Conservation (phyloP, 176 grass and related monocot genomes). For the Puya raimondii region DNA sequence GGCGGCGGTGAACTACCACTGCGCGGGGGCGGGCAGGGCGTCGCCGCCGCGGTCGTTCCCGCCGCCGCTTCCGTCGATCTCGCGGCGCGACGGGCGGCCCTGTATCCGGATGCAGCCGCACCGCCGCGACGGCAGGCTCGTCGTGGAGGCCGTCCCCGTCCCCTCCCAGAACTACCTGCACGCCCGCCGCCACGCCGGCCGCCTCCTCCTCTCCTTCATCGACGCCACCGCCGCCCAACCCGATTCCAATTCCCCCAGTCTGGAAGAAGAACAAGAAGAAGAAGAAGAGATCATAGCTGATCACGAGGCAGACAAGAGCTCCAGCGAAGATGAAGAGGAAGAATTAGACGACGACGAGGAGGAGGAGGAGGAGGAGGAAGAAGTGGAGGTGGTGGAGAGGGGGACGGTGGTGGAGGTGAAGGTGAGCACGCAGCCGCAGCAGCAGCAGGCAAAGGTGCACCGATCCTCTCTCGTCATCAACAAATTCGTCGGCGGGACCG, state of each 20-base stretch:
- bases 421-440: conserved; percentile 78
- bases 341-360: conserved; percentile 26
- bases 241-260: background rate
- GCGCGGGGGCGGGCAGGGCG: conserved; percentile 24
- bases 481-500: conserved; percentile 89
- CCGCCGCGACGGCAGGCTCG: conserved; percentile 63
- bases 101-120: conserved; percentile 65
- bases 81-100: conserved; percentile 58
- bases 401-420: conserved; percentile 89
- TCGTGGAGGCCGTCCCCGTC: conserved; percentile 60
- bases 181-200: conserved; percentile 45
- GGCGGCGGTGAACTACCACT: conserved; percentile 72
- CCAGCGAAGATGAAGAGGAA: conserved; percentile 28
- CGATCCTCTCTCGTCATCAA: conserved; percentile 88
- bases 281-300: conserved; percentile 12
- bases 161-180: conserved; percentile 77
- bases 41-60: conserved; percentile 35
- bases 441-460: conserved; percentile 36
- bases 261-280: background rate
- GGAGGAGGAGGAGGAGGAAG: conserved; percentile 51
- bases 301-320: conserved; percentile 15
- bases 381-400: conserved; percentile 90
- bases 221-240: conserved; percentile 28
- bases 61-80: conserved; percentile 75
- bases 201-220: conserved; percentile 78